A percentile compares a stretch with the other conserved stretches of the same genome.
Conservation (phyloP, 2,329 filamentous ascomycete genomes). For the Colletotrichum sp. region DNA sequence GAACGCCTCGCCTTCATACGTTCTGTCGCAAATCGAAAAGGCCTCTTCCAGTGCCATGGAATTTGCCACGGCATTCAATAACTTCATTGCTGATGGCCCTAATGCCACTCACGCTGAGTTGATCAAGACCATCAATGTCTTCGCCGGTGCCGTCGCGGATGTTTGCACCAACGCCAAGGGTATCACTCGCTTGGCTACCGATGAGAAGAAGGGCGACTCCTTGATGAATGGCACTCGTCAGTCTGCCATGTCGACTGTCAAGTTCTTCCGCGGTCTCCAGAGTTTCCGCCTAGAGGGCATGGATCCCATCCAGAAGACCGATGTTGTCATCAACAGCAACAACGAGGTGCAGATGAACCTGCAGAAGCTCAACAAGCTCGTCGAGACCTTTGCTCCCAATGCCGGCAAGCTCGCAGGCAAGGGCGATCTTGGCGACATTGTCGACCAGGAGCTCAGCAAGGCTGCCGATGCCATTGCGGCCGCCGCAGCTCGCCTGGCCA, state of each 20-base stretch:
- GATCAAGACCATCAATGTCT: conserved; percentile 90
- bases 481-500: conserved; percentile 85
- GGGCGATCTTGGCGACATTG: conserved; percentile 90
- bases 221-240: conserved; percentile 83
- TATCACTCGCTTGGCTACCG: conserved; percentile 87
- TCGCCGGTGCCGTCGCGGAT: conserved; percentile 89
- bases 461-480: conserved; percentile 95
- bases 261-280: conserved; percentile 93
- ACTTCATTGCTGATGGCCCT: conserved; percentile 95
- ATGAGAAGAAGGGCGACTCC: conserved; percentile 92
- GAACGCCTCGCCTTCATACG: conserved; percentile 92
- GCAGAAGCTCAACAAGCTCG: conserved; percentile 91
- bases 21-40: conserved; percentile 97
- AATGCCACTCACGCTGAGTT: conserved; percentile 89
- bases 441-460: conserved; percentile 90
- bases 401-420: conserved; percentile 80
- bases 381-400: conserved; percentile 89
- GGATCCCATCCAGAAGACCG: conserved; percentile 90
- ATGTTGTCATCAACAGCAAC: conserved; percentile 97
- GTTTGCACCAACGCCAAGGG: conserved; percentile 97
- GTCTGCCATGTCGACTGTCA: conserved; percentile 85
- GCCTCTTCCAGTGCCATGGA: conserved; percentile 93
- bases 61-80: conserved; percentile 97
- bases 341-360: conserved; percentile 94
- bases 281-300: conserved; percentile 93